Evolutionary conservation across 164 flowering plant species (phyloP).

Genomic region (Berberis vulgaris): DNA sequence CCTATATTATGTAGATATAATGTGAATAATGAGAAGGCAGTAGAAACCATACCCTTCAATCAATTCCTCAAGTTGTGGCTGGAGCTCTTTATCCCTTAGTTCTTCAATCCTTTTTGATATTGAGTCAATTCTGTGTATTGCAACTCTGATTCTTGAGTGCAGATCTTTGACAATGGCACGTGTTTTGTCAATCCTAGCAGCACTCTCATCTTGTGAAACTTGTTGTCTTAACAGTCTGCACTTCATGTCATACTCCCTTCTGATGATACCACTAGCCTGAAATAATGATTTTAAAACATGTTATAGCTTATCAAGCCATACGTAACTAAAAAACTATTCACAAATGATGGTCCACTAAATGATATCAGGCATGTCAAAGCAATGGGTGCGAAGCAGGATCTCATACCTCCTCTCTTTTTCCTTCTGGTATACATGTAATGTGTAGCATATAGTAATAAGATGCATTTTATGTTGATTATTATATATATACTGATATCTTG

Average conservation of each 20-base stretch:
- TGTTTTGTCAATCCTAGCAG: slow-evolving; percentile 48
- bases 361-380: no score
- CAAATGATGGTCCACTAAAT: no score
- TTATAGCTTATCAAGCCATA: not conserved
- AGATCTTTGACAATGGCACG: slow-evolving; percentile 89
- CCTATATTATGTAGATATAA: not conserved
- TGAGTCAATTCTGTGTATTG: slow-evolving; percentile 76
- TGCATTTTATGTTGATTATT: no score
- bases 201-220: slow-evolving; percentile 54
- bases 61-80: slow-evolving; percentile 93
- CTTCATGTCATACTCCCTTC: slow-evolving; percentile 65
- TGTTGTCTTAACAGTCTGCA: slow-evolving; percentile 57
- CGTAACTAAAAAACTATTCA: no score
- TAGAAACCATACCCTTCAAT: slow-evolving; percentile 64
- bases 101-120: slow-evolving; percentile 93
- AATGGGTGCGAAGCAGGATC: no score
- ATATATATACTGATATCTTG: no score
- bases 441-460: no score
- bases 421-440: no score
- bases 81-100: slow-evolving; percentile 84
- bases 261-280: slow-evolving; percentile 78
- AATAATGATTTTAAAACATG: slow-evolving; percentile 3
- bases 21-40: not conserved
- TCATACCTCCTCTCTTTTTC: no score
- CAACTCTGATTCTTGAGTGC: slow-evolving; percentile 80